A percentile compares a stretch with the other conserved stretches of the same genome.
Evolutionary conservation across 2,329 filamentous ascomycete genomes (phyloP).

Genomic region (Dothidotthia symphoricarpi): DNA sequence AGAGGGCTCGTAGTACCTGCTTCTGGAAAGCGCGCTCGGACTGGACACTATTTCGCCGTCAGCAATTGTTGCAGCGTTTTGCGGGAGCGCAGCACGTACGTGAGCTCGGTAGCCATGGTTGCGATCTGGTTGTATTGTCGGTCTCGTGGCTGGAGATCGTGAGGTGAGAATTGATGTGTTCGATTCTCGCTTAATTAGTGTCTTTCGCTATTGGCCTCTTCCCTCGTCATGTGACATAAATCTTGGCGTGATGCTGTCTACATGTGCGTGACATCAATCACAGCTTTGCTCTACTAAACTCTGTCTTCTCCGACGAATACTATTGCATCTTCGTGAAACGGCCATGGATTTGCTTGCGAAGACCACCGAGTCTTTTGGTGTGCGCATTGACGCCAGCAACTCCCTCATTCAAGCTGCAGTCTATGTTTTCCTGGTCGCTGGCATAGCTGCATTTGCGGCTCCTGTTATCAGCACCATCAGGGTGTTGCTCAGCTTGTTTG

Average conservation of each 20-base stretch:
- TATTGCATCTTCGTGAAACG: too few species aligned
- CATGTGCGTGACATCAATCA: too few species aligned
- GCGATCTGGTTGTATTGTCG: constrained; percentile 40
- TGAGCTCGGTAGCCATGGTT: constrained; percentile 48
- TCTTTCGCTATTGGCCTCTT: too few species aligned
- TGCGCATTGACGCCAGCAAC: constrained; percentile 35
- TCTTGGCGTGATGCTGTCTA: too few species aligned
- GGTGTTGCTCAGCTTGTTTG: constrained; percentile 50
- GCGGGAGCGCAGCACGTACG: constrained; percentile 29
- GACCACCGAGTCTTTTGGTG: constrained; percentile 26
- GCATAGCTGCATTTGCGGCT: constrained; percentile 31
- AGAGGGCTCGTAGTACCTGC: constrained; percentile 36
- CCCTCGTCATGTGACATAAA: too few species aligned
- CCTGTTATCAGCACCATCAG: constrained; percentile 49
- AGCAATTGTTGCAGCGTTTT: constrained; percentile 17
- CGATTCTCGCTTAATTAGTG: constrained; percentile 4
- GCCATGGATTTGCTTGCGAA: constrained; percentile 9
- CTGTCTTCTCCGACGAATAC: too few species aligned
- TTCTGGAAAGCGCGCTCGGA: constrained; percentile 99
- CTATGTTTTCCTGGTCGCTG: constrained; percentile 30
- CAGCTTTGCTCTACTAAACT: too few species aligned
- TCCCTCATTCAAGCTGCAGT: constrained; percentile 28
- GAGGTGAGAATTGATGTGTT: constrained; percentile 15
- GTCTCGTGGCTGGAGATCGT: constrained; percentile 20
- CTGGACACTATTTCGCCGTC: constrained; percentile 78